Evolutionary conservation across 345 rosid genomes (phyloP).

Genomic region (Eucalyptus curtisii): DNA sequence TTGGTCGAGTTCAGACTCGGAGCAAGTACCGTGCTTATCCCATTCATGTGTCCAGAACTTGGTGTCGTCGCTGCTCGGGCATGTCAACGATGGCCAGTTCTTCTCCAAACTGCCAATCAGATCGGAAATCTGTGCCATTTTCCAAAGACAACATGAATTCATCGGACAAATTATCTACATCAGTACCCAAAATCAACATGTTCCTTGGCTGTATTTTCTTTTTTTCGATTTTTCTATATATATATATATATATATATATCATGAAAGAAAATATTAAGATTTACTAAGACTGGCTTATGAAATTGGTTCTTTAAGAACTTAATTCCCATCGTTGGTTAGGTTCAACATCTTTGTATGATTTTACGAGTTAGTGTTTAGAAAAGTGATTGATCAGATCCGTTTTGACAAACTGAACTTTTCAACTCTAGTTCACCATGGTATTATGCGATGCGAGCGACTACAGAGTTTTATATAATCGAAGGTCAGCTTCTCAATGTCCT

Average conservation of each 20-base stretch:
- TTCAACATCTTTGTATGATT: not conserved
- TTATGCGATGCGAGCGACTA: not conserved
- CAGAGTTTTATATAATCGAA: not conserved
- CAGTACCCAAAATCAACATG: not conserved
- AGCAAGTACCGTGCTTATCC: conserved; percentile 79
- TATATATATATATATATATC: not conserved
- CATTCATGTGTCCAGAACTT: conserved; percentile 82
- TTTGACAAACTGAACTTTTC: not conserved
- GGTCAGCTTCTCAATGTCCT: not conserved
- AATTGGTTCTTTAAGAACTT: not conserved
- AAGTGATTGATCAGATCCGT: not conserved
- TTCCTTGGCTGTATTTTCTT: not conserved
- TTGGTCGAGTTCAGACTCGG: conserved; percentile 58
- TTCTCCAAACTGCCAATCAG: conserved; percentile 23
- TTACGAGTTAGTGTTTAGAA: not conserved
- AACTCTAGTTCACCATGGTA: not conserved
- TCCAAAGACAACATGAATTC: not conserved
- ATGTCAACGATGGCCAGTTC: conserved; percentile 65
- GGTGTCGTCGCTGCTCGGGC: conserved; percentile 55
- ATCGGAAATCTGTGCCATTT: conserved; percentile 35
- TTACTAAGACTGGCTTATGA: not conserved
- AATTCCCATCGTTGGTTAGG: not conserved
- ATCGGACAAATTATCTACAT: not conserved
- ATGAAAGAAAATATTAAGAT: not conserved
- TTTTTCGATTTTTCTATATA: not conserved